Percentiles rank a stretch among this genome's conserved stretches.
Evolutionary conservation across 352 stramenopile species (phyloP).

Genomic region (Globisporangium spinosum): DNA sequence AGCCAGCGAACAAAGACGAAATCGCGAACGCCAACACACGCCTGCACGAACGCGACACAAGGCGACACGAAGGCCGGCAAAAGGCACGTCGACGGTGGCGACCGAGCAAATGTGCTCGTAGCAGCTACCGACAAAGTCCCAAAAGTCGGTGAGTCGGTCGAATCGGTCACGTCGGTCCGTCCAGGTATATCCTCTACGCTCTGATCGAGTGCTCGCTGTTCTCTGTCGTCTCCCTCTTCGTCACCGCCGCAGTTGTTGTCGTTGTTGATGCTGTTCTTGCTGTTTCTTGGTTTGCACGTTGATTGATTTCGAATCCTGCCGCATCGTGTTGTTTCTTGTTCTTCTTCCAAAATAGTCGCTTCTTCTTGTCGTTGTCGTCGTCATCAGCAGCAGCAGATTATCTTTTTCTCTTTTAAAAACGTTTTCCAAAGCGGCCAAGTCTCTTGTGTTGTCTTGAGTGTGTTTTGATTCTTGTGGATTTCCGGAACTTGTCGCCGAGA

Average conservation of each 20-base stretch:
- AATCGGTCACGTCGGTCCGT: not conserved
- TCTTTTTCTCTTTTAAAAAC: slow-evolving; percentile 15
- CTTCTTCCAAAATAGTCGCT: slow-evolving; percentile 16
- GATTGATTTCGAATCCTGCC: slow-evolving; percentile 9
- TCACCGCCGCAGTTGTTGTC: slow-evolving; percentile 2
- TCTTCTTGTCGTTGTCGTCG: not conserved
- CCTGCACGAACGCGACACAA: too few species aligned
- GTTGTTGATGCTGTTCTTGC: not conserved
- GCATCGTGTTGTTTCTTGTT: slow-evolving; percentile 8
- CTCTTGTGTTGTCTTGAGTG: not conserved
- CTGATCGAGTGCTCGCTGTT: slow-evolving; percentile 2
- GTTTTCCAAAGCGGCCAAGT: not conserved
- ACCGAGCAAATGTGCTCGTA: not conserved
- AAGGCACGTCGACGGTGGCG: not conserved
- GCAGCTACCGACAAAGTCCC: not conserved
- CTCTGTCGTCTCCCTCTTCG: not conserved
- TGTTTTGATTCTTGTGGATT: slow-evolving; percentile 6
- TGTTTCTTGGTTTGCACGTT: slow-evolving; percentile 11
- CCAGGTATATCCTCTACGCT: not conserved
- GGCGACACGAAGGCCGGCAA: not conserved
- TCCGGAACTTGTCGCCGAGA: not conserved
- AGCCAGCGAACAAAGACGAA: slow-evolving; percentile 9
- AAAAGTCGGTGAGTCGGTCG: not conserved
- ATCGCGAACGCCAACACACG: not conserved
- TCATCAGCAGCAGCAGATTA: slow-evolving; percentile 9